Evolutionary conservation across 345 rosid genomes (phyloP).

Genomic region (Eucalyptus regnans): DNA sequence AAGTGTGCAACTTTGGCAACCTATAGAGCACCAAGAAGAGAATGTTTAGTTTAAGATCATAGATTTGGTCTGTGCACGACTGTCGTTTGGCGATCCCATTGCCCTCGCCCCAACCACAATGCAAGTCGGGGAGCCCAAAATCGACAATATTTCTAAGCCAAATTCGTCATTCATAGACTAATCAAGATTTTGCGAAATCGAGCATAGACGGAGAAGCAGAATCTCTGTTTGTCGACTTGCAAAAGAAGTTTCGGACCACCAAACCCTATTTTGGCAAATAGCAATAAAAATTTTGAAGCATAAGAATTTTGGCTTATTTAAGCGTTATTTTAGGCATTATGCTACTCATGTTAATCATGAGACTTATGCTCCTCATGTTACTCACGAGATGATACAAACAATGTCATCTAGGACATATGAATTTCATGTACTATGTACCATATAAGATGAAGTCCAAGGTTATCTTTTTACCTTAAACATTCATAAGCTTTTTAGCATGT

Average conservation of each 20-base stretch:
- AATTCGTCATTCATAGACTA: not conserved
- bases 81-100: too few species aligned
- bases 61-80: too few species aligned
- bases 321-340: not conserved
- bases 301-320: not conserved
- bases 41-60: too few species aligned
- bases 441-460: not conserved
- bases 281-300: not conserved
- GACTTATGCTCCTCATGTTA: not conserved
- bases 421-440: not conserved
- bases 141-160: not conserved
- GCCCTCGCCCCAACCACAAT: too few species aligned
- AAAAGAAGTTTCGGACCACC: not conserved
- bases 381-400: not conserved
- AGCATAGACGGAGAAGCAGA: not conserved
- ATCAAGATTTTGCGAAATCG: not conserved
- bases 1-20: not conserved
- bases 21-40: not conserved
- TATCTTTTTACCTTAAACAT: not conserved
- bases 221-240: not conserved
- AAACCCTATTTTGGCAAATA: not conserved
- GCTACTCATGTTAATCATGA: not conserved
- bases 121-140: too few species aligned
- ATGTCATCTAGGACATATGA: not conserved
- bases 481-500: not conserved